Evolutionary conservation across 2,329 filamentous ascomycete genomes (phyloP), one percentile per base, ranked within the genome.

Genomic region (Fusarium miscanthi): DNA sequence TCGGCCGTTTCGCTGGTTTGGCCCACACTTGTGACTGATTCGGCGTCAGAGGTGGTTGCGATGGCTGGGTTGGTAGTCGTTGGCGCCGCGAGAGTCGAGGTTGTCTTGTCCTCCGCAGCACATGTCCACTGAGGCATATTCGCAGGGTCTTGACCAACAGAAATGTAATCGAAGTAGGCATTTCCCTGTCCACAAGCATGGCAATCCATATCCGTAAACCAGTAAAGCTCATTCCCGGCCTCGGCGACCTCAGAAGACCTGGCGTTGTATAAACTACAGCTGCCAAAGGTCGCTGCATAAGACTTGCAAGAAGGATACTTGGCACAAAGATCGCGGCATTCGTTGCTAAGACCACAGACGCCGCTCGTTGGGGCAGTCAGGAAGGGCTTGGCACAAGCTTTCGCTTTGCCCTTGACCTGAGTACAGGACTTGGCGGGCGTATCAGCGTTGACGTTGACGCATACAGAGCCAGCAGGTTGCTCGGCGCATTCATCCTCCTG

Each of bases 251-350:
- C 60, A 13, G 73, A 71, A 1, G 73, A 59, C 3, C 63, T 60
- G 3, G 63, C 70, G 3, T 73, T 13, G 14, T 72, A 75, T 2
- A 75, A 31, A 2, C 57, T 72, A n/a, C 73, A 75, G 25, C 70
- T 70, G 0, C 63, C 62, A 42, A 62, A 72, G 2, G 71, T 69
- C 27, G 68, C 60, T 3, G 61, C 66, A 45, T 73, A 76, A n/a
- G 74, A 76, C 48, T 76, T 76, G 40, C 73, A 76, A 2, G 61
- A 72, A 2, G 74, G 66, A 12, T 76, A 63, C 41, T 70, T 59
- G 27, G 74, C 74, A 17, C 73, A 76, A 12, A 76, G 45, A 23
- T 76, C 73, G 17, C 74, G 71, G 3, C 74, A 76, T 48, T 76
- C 59, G 19, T 62, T 73, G 19, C 56, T 63, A 0, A 62, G 43